Evolutionary conservation across 371 early-diverging fungal species (phyloP).

Genomic region (Catenaria anguillulae): DNA sequence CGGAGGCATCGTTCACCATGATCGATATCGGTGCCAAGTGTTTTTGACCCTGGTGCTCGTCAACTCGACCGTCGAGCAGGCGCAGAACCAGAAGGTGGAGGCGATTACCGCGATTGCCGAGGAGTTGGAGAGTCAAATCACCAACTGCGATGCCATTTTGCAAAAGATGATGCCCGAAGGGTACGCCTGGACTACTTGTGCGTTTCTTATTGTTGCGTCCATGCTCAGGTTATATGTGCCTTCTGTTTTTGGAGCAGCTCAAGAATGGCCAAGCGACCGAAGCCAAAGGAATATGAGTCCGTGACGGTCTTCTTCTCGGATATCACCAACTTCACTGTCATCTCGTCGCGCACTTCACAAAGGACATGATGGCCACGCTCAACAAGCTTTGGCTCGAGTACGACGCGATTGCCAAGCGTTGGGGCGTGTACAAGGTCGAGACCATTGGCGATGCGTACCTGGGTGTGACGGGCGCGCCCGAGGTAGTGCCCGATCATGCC

Average conservation of each 20-base stretch:
- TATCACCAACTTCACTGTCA: constrained; percentile 18
- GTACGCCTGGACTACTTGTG: background rate
- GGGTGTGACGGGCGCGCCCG: constrained; percentile 23
- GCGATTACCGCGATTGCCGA: constrained; percentile 14
- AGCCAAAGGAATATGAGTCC: constrained; percentile 17
- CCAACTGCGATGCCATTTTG: constrained; percentile 17
- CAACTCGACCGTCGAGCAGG: constrained; percentile 13
- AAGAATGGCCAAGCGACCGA: constrained; percentile 20
- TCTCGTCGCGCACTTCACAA: constrained; percentile 16
- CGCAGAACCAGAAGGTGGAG: constrained; percentile 13
- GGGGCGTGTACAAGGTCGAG: constrained; percentile 29
- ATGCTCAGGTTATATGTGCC: background rate
- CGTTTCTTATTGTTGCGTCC: too few species aligned
- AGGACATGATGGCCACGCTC: constrained; percentile 20
- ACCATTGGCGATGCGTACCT: constrained; percentile 27
- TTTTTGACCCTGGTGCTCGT: constrained; percentile 15
- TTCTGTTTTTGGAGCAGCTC: constrained; percentile 19
- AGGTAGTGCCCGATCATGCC: constrained; percentile 18
- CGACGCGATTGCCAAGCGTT: constrained; percentile 21
- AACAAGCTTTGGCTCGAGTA: constrained; percentile 24
- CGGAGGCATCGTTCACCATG: constrained; percentile 11
- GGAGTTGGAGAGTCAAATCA: constrained; percentile 17
- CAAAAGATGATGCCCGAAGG: constrained; percentile 19
- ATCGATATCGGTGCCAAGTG: constrained; percentile 20
- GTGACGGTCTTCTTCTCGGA: constrained; percentile 27